Evolutionary conservation across 208 protist species (phyloP), one percentile per base, ranked within the genome.

Genomic region (Leishmania aethiopica): DNA sequence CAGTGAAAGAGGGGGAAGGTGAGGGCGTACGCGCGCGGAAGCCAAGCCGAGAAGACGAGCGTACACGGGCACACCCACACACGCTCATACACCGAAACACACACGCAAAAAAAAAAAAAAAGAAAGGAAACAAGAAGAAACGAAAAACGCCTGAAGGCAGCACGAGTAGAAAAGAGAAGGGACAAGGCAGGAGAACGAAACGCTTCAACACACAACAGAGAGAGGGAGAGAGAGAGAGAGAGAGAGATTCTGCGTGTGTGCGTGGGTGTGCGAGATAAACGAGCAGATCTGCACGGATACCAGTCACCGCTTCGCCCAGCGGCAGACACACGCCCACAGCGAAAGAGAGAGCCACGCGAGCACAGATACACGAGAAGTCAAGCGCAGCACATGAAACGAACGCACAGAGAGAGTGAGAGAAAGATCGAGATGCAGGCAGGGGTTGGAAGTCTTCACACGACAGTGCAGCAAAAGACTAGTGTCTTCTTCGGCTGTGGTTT

Each of bases 31-130:
- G 57, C 25, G 57, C 28, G 28, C 67, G 45, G 42, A 55, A 77
- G 70, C 45, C 32, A 70, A 60, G 71, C n/a, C 49, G n/a, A 72
- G 62, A n/a, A 78, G 67, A 40, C 35, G 2, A 81, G 11, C 64
- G 32, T 6, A 75, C 49, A 53, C 59, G 42, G 64, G 15, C 32
- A 45, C 42, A 45, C 25, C 40, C 8, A 75, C 60, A 37, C 60
- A 66, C 7, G 47, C 73, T 32, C 73, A 51, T 28, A 60, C 73
- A 77, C 73, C 11, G 2, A 67, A 22, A 49, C 37, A 66, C 53
- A 66, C n/a, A 64, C 73, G n/a, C 51, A 60, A 8, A 62, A 53
- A 37, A 42, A 42, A 3, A 1, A 25, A 28, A 66, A 3, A 1
- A 25, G 0, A 66, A n/a, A 77, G 22, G 57, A 60, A 60, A n/a